Conservation (phyloP, 108 stramenopile species). For the Nitzschia inconspicua region DNA sequence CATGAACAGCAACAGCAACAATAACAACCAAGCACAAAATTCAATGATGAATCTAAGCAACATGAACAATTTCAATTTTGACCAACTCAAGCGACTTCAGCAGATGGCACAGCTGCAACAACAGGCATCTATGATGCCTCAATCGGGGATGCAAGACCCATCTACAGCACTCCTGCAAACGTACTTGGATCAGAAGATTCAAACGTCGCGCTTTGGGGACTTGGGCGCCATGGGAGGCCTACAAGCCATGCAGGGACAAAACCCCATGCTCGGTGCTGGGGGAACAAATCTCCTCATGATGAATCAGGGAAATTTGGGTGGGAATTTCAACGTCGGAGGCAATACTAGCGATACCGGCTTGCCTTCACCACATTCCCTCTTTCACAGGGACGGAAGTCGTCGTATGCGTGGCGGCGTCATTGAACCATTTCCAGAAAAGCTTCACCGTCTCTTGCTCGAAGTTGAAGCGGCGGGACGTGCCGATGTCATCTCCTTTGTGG, state of each 20-base stretch:
- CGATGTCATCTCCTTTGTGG: constrained; percentile 69
- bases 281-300: constrained; percentile 21
- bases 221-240: constrained; percentile 9
- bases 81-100: constrained; percentile 20
- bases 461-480: constrained; percentile 61
- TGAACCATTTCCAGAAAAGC: constrained; percentile 61
- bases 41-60: not conserved
- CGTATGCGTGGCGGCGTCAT: constrained; percentile 56
- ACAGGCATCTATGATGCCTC: not conserved
- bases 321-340: not conserved
- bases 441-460: constrained; percentile 61
- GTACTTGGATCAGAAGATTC: not conserved
- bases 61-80: constrained; percentile 10
- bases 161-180: not conserved
- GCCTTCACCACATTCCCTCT: constrained; percentile 34
- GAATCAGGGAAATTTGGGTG: constrained; percentile 15
- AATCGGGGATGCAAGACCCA: not conserved
- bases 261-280: constrained; percentile 9
- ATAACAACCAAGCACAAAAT: not conserved
- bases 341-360: constrained; percentile 19
- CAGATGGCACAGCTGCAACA: constrained; percentile 1
- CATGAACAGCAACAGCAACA: constrained; percentile 2
- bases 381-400: constrained; percentile 34
- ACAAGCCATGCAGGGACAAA: not conserved
- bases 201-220: constrained; percentile 9